Conservation (phyloP, 768 basidiomycete species). For the Boletus rubroflammeus region DNA sequence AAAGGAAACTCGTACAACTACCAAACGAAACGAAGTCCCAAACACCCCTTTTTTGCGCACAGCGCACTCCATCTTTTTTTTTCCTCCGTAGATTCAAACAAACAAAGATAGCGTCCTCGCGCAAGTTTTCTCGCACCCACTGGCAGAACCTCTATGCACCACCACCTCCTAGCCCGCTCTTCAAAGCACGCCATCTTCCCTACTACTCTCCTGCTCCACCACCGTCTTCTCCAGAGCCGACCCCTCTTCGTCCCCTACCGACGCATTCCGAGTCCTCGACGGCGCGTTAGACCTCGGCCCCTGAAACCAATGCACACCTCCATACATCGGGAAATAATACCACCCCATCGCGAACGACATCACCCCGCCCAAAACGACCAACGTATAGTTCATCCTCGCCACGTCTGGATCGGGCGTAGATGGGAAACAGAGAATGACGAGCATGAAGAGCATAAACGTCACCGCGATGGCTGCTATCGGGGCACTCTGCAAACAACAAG, state of each 20-base stretch:
- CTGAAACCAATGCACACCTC: conserved; percentile 66
- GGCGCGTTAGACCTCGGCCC: conserved; percentile 50
- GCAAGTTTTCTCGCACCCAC: background rate
- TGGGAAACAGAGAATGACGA: conserved; percentile 61
- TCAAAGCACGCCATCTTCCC: background rate
- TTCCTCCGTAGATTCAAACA: too few relatives aligned
- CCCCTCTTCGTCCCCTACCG: background rate
- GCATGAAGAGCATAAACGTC: conserved; percentile 62
- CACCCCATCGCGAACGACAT: conserved; percentile 52
- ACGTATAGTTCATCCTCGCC: conserved; percentile 65
- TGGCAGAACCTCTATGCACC: background rate
- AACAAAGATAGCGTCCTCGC: background rate
- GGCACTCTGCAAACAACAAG: conserved; percentile 44
- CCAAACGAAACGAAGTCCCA: too few relatives aligned
- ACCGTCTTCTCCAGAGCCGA: background rate
- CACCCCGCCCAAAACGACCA: conserved; percentile 60
- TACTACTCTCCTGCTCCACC: background rate
- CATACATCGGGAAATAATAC: conserved; percentile 70
- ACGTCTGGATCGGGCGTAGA: conserved; percentile 41
- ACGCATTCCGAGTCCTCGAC: background rate
- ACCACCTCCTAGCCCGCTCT: too few relatives aligned
- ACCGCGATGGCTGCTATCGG: conserved; percentile 53
- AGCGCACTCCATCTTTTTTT: too few relatives aligned
- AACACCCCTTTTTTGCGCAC: too few relatives aligned
- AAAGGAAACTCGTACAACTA: too few relatives aligned